Conservation (phyloP, 2,329 filamentous ascomycete species). For the Fusarium pseudonygamai region DNA sequence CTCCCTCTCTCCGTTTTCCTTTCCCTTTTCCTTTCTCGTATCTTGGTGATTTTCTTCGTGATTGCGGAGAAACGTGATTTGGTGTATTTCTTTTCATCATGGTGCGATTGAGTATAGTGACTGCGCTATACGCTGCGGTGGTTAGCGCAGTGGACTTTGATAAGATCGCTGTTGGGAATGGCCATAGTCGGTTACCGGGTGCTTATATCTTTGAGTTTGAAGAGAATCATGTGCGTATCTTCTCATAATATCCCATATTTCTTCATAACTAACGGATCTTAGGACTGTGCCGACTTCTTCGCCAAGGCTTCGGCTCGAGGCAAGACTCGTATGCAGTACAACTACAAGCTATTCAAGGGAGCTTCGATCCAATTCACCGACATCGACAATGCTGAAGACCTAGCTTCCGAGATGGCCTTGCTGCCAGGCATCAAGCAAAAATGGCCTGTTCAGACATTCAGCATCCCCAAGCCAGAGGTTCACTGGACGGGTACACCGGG, state of each 20-base stretch:
- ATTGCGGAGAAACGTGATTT: slow-evolving; percentile 11
- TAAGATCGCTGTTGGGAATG: slow-evolving; percentile 34
- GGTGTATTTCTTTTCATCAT: slow-evolving; percentile 38
- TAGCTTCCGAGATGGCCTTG: slow-evolving; percentile 52
- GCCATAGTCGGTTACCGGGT: slow-evolving; percentile 51
- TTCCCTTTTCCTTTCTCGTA: not conserved
- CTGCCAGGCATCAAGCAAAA: slow-evolving; percentile 59
- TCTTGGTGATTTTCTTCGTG: slow-evolving; percentile 4
- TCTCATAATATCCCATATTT: rapidly evolving
- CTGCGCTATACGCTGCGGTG: slow-evolving; percentile 49
- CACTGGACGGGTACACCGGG: slow-evolving; percentile 52
- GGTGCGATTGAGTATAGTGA: slow-evolving; percentile 48
- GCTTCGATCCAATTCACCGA: slow-evolving; percentile 63
- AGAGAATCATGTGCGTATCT: slow-evolving; percentile 54
- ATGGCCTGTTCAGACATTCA: slow-evolving; percentile 59
- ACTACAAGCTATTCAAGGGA: slow-evolving; percentile 63
- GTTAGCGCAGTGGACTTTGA: slow-evolving; percentile 43
- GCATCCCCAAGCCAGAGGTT: slow-evolving; percentile 54
- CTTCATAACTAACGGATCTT: not conserved
- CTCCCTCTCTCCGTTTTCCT: not conserved
- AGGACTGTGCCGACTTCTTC: slow-evolving; percentile 33
- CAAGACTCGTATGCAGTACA: slow-evolving; percentile 56
- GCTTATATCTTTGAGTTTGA: slow-evolving; percentile 65
- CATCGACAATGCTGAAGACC: slow-evolving; percentile 53
- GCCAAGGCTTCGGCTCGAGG: slow-evolving; percentile 47